These are phyloP conservation scores for Coleophoma eucalyptorum DNA, from an alignment of 2,329 filamentous ascomycete genomes.

Conservation along the genomic window DNA sequence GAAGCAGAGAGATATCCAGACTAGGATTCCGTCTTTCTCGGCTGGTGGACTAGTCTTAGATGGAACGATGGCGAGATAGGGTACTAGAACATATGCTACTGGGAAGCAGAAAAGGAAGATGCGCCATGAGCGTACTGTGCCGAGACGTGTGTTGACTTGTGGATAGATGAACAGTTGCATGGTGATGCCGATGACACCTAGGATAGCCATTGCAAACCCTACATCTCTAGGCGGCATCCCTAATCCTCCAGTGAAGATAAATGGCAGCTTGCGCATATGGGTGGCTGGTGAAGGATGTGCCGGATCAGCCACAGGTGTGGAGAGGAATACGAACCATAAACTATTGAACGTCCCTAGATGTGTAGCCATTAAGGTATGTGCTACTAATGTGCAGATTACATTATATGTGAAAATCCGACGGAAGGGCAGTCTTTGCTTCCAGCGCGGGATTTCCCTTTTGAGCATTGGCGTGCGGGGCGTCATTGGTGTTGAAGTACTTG, in stretches of 20 bases:
- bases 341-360: constrained; percentile 60
- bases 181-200: constrained; percentile 67
- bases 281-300: constrained; percentile 54
- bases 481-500: constrained; percentile 7
- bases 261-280: constrained; percentile 13
- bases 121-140: constrained; percentile 63
- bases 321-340: constrained; percentile 57
- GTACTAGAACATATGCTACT: constrained; percentile 63
- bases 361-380: constrained; percentile 65
- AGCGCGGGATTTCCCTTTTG: constrained; percentile 11
- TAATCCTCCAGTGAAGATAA: constrained; percentile 62
- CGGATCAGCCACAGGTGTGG: constrained; percentile 46
- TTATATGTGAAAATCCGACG: constrained; percentile 26
- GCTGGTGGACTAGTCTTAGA: constrained; percentile 7
- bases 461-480: background rate
- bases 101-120: constrained; percentile 66
- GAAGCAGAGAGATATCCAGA: constrained; percentile 17
- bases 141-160: constrained; percentile 57
- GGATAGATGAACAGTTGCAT: constrained; percentile 73
- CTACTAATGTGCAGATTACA: constrained; percentile 48
- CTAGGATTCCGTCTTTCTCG: constrained; percentile 5
- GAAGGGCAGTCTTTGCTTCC: constrained; percentile 23
- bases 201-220: constrained; percentile 70
- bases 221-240: constrained; percentile 67
- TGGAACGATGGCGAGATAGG: constrained; percentile 66